phyloP scores from a whole-genome alignment of 805 yeast genomes.

The Debaryomyces hansenii region DNA sequence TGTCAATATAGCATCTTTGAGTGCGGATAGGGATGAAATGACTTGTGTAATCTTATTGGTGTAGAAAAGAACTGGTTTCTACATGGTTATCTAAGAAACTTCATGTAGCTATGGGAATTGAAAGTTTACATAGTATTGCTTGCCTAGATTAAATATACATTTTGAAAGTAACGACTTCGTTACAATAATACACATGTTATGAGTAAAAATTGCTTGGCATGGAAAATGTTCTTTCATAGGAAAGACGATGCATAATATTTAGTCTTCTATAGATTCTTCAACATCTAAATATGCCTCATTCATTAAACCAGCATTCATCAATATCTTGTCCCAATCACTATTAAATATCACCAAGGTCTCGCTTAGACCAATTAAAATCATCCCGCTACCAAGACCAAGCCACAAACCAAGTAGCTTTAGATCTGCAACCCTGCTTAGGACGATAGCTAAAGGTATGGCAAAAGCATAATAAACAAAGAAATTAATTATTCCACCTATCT shows the following conservation, averaged over 20 bases:
- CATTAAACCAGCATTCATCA: slow-evolving; percentile 29
- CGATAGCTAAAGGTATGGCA: slow-evolving; percentile 66
- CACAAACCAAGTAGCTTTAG: slow-evolving; percentile 65
- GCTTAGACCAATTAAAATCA: slow-evolving; percentile 50
- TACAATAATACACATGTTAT: too few relatives aligned
- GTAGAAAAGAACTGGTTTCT: too few relatives aligned
- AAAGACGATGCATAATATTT: neutral
- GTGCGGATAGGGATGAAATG: too few relatives aligned
- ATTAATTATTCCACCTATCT: slow-evolving; percentile 68
- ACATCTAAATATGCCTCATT: slow-evolving; percentile 7
- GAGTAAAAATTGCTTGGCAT: too few relatives aligned
- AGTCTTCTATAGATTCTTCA: neutral
- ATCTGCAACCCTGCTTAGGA: slow-evolving; percentile 47
- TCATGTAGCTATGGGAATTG: too few relatives aligned
- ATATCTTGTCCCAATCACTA: slow-evolving; percentile 54
- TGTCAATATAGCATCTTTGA: too few relatives aligned
- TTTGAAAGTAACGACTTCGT: too few relatives aligned
- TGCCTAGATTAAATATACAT: too few relatives aligned
- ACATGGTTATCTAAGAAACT: too few relatives aligned
- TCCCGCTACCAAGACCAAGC: slow-evolving; percentile 71
- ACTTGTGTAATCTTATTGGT: too few relatives aligned
- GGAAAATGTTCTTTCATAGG: neutral
- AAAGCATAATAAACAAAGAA: slow-evolving; percentile 68
- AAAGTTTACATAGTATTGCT: too few relatives aligned
- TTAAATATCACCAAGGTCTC: slow-evolving; percentile 48